phyloP scores from a whole-genome alignment of 1,284 basidiomycete species.

The Vanrija pseudolonga region DNA sequence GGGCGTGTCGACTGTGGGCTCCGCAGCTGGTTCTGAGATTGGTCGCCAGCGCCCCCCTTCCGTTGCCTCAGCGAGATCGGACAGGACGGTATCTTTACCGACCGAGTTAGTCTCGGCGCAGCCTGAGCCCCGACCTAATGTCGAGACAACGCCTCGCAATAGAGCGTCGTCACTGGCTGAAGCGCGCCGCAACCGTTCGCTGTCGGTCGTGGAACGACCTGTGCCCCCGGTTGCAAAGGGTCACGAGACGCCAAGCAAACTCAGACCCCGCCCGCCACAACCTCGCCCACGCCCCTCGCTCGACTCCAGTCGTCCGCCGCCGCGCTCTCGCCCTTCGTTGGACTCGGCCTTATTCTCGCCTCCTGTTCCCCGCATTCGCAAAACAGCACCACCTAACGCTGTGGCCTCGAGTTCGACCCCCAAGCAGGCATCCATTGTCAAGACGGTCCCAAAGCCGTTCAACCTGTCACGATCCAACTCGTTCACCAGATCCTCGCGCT shows the following conservation, averaged over 20 bases:
- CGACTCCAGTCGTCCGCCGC: neutral
- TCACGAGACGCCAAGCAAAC: too few species aligned
- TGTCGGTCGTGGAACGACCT: neutral
- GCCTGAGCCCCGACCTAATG: too few species aligned
- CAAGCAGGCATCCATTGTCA: neutral
- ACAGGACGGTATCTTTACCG: too few species aligned
- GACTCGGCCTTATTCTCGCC: neutral
- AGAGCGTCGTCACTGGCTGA: neutral
- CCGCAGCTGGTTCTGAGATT: neutral
- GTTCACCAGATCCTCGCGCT: too few species aligned
- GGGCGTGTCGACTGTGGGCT: neutral
- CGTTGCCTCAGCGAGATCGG: too few species aligned
- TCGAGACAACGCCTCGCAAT: neutral
- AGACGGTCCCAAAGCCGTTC: slow-evolving; percentile 13
- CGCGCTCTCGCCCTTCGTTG: neutral
- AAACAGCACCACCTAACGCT: neutral
- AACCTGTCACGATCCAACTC: slow-evolving; percentile 1
- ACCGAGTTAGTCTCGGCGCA: too few species aligned
- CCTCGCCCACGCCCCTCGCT: slow-evolving; percentile 8
- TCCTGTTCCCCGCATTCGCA: neutral
- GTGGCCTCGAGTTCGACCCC: neutral
- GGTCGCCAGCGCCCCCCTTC: too few species aligned
- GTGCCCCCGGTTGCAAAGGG: neutral
- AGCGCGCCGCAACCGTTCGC: neutral
- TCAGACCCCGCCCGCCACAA: too few species aligned